These are phyloP conservation scores for Verticillium isaacii DNA, from an alignment of 2,329 filamentous ascomycete genomes.

Conservation along the genomic window DNA sequence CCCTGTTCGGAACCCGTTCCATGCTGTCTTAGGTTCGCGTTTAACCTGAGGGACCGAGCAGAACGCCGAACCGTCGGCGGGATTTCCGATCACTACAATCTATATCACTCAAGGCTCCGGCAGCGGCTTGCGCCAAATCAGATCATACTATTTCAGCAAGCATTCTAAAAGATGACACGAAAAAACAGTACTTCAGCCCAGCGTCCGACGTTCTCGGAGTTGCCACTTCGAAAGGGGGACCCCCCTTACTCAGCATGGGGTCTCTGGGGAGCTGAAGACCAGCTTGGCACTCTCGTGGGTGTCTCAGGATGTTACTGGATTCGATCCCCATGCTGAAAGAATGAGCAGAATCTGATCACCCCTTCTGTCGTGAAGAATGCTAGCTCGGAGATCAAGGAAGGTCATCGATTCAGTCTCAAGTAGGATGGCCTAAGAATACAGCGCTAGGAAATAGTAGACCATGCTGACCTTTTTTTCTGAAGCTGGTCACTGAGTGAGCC, in stretches of 20 bases:
- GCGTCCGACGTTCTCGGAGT: background rate
- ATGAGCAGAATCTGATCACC: background rate
- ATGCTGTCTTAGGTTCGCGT: background rate
- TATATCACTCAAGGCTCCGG: background rate
- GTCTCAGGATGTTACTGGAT: background rate
- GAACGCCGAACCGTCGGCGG: background rate
- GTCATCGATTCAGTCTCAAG: conserved; percentile 1
- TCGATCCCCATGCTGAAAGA: background rate
- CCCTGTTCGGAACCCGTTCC: background rate
- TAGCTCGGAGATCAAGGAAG: background rate
- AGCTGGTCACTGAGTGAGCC: conserved; percentile 1
- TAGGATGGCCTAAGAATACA: background rate
- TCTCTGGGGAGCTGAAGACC: background rate
- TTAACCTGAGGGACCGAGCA: background rate
- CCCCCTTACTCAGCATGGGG: background rate
- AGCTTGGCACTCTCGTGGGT: background rate
- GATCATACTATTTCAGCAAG: background rate
- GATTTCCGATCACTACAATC: background rate
- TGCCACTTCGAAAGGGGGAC: background rate
- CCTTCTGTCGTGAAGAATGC: background rate
- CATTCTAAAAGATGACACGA: background rate
- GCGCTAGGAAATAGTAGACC: background rate
- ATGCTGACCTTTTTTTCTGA: background rate
- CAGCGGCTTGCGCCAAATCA: background rate
- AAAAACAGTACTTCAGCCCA: background rate